Percentiles rank a stretch among this genome's conserved stretches.
phyloP scores from a whole-genome alignment of 177 flowering plant genomes.

The Vitis hybrid region DNA sequence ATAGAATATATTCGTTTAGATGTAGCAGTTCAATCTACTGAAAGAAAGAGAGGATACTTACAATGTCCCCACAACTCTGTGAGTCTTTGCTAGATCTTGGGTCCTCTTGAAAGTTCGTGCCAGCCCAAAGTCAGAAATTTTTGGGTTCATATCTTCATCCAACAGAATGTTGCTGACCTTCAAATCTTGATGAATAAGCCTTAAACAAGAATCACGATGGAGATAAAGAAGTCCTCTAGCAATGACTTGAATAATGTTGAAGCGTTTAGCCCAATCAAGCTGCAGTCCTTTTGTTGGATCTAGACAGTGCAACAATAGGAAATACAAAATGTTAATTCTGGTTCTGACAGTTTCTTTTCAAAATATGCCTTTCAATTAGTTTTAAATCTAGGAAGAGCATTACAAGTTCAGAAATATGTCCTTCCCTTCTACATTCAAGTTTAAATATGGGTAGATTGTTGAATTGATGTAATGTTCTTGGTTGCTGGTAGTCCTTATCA shows the following conservation, averaged over 20 bases:
- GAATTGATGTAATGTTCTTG: no score
- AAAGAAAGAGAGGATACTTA: conserved; percentile 4
- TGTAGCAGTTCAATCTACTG: background rate
- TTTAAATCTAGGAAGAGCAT: no score
- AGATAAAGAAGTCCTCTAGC: background rate
- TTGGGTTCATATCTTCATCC: conserved; percentile 8
- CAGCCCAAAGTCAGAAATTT: conserved; percentile 21
- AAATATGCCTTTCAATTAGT: no score
- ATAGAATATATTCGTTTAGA: background rate
- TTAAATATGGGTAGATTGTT: no score
- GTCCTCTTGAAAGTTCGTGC: conserved; percentile 7
- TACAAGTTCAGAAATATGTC: no score
- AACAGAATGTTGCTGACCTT: conserved; percentile 16
- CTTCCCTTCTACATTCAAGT: no score
- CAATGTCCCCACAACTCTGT: conserved; percentile 16
- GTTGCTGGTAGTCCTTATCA: no score
- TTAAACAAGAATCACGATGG: conserved; percentile 16
- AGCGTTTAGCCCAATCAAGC: conserved; percentile 18
- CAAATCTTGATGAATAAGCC: conserved; percentile 12
- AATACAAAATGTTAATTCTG: no score
- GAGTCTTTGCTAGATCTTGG: conserved; percentile 2
- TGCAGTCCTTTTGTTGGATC: conserved; percentile 11
- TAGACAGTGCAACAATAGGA: background rate
- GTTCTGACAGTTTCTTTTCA: no score
- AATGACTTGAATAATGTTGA: background rate